Base-by-base conservation (phyloP, 2,329 filamentous ascomycete species). In the Penicillium thymicola region DNA sequence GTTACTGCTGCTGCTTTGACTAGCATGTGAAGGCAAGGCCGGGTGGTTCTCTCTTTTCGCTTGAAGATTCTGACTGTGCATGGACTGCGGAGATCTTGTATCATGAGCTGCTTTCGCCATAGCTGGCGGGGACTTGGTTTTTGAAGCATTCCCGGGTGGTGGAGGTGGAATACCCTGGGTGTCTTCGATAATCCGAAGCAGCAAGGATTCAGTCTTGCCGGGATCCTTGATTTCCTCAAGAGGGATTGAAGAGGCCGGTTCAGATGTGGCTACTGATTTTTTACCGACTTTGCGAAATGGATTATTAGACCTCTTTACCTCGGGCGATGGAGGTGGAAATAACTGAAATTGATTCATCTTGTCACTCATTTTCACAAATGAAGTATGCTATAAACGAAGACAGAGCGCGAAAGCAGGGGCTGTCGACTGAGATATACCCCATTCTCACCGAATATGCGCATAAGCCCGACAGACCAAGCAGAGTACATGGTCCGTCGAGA, bases 271-370 rank as follows among this genome's bases (percentile, higher is more conserved):
- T 2, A 61, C 57, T 21, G 62, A 61, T 37, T 66, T 71, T 52
- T 62, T 67, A 25, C 62, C 58, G 4, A 58, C 63, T 54, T 63
- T 70, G 37, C 69, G 68, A 57, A 74, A 74, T 1, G 72, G 70
- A 48, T 76, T 73, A 53, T 69, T 73, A 23, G 63, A 59, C 23
- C 53, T 62, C 54, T 67, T 66, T 44, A 59, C 57, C 59, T 68
- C 67, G 11, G 67, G 64, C 11, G 72, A 67, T 48, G 70, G 67
- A n/a, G 71, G 62, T 18, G 75, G 75, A 42, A 76, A 76, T 46
- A 77, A 66, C 53, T 76, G 74, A 47, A 77, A 77, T 54, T 75
- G 72, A 53, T 62, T 71, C 66, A 72, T 74, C 11, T 53, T 64
- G 58, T 36, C 32, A 34, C 25, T 38, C n/a, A 41, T 21, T 14